Percentiles rank a stretch among this genome's conserved stretches.
These are phyloP conservation scores for Neurospora sp. DNA, from an alignment of 495 filamentous ascomycete genomes.

Conservation along the genomic window DNA sequence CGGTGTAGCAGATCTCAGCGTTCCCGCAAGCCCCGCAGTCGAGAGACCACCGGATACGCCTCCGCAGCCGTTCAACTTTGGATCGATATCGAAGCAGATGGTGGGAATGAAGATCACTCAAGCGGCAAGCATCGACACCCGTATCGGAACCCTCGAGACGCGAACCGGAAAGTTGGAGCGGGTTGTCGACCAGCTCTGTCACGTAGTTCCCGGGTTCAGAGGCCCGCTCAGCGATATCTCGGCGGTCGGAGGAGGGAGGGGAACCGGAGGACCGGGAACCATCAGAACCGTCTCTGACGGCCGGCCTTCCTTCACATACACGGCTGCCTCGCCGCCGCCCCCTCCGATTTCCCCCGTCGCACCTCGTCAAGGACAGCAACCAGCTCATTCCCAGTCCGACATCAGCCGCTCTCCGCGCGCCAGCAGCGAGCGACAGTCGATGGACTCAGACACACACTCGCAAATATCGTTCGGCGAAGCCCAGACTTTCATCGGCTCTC, in stretches of 20 bases:
- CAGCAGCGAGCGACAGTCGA: slow-evolving; percentile 24
- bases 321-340: slow-evolving; percentile 20
- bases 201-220: slow-evolving; percentile 28
- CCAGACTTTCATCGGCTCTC: slow-evolving; percentile 25
- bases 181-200: slow-evolving; percentile 32
- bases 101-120: slow-evolving; percentile 45
- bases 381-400: slow-evolving; percentile 11
- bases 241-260: slow-evolving; percentile 2
- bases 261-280: not conserved
- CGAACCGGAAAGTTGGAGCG: slow-evolving; percentile 39
- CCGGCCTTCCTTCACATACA: slow-evolving; percentile 9
- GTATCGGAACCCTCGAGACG: slow-evolving; percentile 35
- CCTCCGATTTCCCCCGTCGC: slow-evolving; percentile 14
- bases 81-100: slow-evolving; percentile 31
- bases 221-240: slow-evolving; percentile 16
- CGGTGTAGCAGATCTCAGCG: slow-evolving; percentile 22
- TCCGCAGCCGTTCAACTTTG: slow-evolving; percentile 45
- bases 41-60: slow-evolving; percentile 29
- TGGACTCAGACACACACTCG: slow-evolving; percentile 24
- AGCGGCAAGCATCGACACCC: slow-evolving; percentile 39
- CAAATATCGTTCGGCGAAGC: slow-evolving; percentile 32
- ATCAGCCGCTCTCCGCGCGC: slow-evolving; percentile 16
- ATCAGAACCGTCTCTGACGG: not conserved
- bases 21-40: slow-evolving; percentile 21
- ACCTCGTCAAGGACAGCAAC: slow-evolving; percentile 7